Evolutionary conservation across 106 monocot genomes (phyloP).

Genomic region (Platanthera zijinensis): DNA sequence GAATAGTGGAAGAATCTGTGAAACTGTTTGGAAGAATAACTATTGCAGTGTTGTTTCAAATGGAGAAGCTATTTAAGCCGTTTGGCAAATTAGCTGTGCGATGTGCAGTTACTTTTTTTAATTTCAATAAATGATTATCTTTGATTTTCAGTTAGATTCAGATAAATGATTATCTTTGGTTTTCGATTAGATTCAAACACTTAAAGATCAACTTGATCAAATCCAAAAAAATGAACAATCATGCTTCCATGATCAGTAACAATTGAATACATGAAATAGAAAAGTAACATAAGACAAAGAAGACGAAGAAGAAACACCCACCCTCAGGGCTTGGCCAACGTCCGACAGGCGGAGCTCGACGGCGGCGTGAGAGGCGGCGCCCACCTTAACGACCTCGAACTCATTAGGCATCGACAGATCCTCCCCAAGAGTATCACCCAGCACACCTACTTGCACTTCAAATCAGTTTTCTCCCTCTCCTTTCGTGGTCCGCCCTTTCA

Average conservation of each 20-base stretch:
- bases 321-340: slow-evolving; percentile 24
- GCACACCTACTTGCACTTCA: slow-evolving; percentile 16
- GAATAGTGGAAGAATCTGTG: too few relatives aligned
- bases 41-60: too few relatives aligned
- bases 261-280: background rate
- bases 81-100: too few relatives aligned
- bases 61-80: too few relatives aligned
- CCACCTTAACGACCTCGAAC: slow-evolving; percentile 17
- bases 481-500: too few relatives aligned
- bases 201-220: background rate
- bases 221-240: background rate
- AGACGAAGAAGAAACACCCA: slow-evolving; percentile 7
- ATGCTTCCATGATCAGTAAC: background rate
- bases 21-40: too few relatives aligned
- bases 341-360: slow-evolving; percentile 25
- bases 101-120: too few relatives aligned
- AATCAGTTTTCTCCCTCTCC: background rate
- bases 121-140: too few relatives aligned
- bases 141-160: too few relatives aligned
- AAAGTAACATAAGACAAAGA: background rate
- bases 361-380: slow-evolving; percentile 16
- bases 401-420: slow-evolving; percentile 30
- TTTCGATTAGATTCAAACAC: too few relatives aligned
- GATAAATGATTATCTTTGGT: too few relatives aligned
- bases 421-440: slow-evolving; percentile 6